Base-by-base conservation (phyloP, 208 protist species). In the Borovskyia barvae region DNA sequence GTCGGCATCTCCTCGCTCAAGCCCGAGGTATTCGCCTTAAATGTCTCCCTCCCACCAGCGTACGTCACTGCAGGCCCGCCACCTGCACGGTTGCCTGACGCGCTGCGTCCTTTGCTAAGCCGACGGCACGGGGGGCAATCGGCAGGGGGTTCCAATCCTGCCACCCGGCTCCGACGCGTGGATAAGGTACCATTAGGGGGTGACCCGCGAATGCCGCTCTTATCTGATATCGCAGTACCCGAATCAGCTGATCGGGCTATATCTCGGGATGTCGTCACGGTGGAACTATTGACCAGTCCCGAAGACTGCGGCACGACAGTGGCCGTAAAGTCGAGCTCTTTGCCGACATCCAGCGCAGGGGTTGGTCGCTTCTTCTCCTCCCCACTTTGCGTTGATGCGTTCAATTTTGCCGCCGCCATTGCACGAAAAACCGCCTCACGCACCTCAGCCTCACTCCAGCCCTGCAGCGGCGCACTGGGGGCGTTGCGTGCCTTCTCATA, bases 251-350 rank as follows among this genome's bases (percentile, higher is more conserved):
- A 50, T 22, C 56, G 50, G 24, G 42, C 35, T 3, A 47, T 51
- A 25, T 55, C 47, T 24, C 19, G 45, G 19, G 35, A 19, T 40
- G n/a, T 29, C 42, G 12, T 17, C 30, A 28, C 50, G 37, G 22
- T 42, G 35, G 29, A n/a, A 42, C n/a, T 39, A 20, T 73, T 58
- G 7, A 66, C 25, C 29, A 25, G 3, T 37, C 59, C 26, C 24
- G 43, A 41, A 11, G 57, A 47, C 8, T 55, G 49, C 33, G 54
- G 56, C 57, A 49, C 46, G 20, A 54, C 60, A 42, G 58, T 48
- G 5, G 65, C 49, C 32, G 78, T 79, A 54, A 92, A 92, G 59
- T 92, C 70, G 15, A 86, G 63, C 71, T 92, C 81, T 53, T 76
- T 84, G n/a, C 78, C 64, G 4, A 77, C 56, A n/a, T 70, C 53